Percentiles rank a stretch among this genome's conserved stretches.
These are phyloP conservation scores for Neurospora tetraspora DNA, from an alignment of 495 filamentous ascomycete genomes.

Conservation along the genomic window DNA sequence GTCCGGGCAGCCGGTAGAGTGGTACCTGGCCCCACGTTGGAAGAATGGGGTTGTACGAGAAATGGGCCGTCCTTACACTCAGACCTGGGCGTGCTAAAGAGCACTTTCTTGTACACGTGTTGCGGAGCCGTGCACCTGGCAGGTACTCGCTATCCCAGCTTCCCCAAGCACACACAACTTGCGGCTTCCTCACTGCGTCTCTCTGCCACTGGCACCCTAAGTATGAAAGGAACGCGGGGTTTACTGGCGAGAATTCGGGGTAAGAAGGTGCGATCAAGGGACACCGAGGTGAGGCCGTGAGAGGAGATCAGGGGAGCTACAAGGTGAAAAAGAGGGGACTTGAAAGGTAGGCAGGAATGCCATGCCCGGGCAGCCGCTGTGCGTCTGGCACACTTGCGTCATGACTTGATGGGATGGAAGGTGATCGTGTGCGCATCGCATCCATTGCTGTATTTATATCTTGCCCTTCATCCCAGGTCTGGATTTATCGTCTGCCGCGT, in stretches of 20 bases:
- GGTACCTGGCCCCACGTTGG: neutral
- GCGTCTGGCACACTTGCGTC: neutral
- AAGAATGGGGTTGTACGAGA: neutral
- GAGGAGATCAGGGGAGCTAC: neutral
- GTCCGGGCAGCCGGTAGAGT: neutral
- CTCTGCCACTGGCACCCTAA: neutral
- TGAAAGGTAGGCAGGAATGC: neutral
- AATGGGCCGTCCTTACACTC: neutral
- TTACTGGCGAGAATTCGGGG: neutral
- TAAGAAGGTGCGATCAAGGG: neutral
- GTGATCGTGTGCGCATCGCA: neutral
- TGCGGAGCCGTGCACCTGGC: neutral
- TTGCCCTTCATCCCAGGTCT: neutral
- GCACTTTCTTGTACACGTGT: neutral
- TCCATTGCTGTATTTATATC: neutral
- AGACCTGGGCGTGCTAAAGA: neutral
- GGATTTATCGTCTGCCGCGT: neutral
- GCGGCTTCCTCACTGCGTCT: neutral
- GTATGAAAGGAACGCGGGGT: neutral
- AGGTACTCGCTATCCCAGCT: neutral
- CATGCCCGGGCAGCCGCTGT: neutral
- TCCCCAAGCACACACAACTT: neutral
- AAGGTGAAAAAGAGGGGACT: neutral
- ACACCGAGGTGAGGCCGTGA: neutral
- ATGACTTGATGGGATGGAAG: neutral